These are phyloP conservation scores for Calonectria pseudoturangicola DNA, from an alignment of 2,329 filamentous ascomycete species.

Conservation along the genomic window DNA sequence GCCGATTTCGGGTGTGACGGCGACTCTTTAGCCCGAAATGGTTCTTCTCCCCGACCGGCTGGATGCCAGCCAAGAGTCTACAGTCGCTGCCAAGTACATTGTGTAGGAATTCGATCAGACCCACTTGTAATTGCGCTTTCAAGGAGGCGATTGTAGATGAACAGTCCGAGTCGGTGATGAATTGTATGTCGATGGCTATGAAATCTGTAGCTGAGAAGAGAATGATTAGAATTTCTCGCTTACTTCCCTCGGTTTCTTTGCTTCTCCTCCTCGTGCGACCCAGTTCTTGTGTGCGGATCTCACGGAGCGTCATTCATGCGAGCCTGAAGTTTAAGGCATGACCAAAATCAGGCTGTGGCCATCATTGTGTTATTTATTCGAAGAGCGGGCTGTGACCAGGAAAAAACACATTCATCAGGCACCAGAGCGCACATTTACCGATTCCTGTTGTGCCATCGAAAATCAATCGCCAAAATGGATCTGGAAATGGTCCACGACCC, in stretches of 20 bases:
- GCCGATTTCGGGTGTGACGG: background rate
- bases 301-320: background rate
- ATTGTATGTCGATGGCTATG: background rate
- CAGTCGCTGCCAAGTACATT: background rate
- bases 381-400: background rate
- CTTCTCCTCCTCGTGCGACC: background rate
- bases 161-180: background rate
- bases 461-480: background rate
- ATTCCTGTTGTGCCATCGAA: background rate
- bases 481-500: background rate
- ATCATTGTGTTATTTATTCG: background rate
- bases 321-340: constrained; percentile 11
- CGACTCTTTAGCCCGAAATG: background rate
- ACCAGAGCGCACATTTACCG: background rate
- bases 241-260: background rate
- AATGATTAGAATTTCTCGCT: background rate
- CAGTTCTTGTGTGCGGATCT: background rate
- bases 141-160: background rate
- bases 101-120: background rate
- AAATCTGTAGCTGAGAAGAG: too few relatives aligned
- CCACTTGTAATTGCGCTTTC: background rate
- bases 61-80: too few relatives aligned
- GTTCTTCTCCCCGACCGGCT: too few relatives aligned
- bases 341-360: too few relatives aligned
- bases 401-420: background rate